Evolutionary conservation across 2,329 filamentous ascomycete species (phyloP).

Genomic region (Pseudocercospora pini-densiflorae): DNA sequence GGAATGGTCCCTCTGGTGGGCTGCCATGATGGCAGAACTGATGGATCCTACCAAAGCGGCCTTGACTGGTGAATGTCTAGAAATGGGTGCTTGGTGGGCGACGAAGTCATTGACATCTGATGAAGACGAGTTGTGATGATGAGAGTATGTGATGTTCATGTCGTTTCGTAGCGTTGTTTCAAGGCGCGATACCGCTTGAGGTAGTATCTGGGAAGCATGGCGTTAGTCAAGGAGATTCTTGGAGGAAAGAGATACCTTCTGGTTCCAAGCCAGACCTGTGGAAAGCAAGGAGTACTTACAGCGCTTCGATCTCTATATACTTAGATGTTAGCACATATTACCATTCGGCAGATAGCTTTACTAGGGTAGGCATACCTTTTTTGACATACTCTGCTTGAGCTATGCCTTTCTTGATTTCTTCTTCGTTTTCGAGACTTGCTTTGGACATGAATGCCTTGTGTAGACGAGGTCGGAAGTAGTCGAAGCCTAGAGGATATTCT

Average conservation of each 20-base stretch:
- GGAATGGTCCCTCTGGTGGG: slow-evolving; percentile 90
- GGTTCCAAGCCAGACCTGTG: slow-evolving; percentile 2
- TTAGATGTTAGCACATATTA: neutral
- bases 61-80: slow-evolving; percentile 81
- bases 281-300: slow-evolving; percentile 64
- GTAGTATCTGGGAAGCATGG: slow-evolving; percentile 70
- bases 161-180: slow-evolving; percentile 70
- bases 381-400: slow-evolving; percentile 83
- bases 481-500: slow-evolving; percentile 83
- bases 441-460: slow-evolving; percentile 86
- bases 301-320: slow-evolving; percentile 77
- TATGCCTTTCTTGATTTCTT: slow-evolving; percentile 76
- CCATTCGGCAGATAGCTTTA: neutral
- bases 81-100: slow-evolving; percentile 69
- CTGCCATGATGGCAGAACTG: slow-evolving; percentile 83
- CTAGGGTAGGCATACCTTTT: slow-evolving; percentile 66
- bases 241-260: slow-evolving; percentile 8
- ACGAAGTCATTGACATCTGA: slow-evolving; percentile 48
- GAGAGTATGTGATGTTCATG: slow-evolving; percentile 19
- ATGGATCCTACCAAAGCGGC: slow-evolving; percentile 74
- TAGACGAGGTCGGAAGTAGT: slow-evolving; percentile 79
- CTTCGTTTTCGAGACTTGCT: slow-evolving; percentile 69
- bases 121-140: neutral
- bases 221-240: neutral
- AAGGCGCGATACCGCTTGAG: slow-evolving; percentile 88